These are phyloP conservation scores for Bidens hawaiensis DNA, from an alignment of 140 eudicot species.

Conservation along the genomic window DNA sequence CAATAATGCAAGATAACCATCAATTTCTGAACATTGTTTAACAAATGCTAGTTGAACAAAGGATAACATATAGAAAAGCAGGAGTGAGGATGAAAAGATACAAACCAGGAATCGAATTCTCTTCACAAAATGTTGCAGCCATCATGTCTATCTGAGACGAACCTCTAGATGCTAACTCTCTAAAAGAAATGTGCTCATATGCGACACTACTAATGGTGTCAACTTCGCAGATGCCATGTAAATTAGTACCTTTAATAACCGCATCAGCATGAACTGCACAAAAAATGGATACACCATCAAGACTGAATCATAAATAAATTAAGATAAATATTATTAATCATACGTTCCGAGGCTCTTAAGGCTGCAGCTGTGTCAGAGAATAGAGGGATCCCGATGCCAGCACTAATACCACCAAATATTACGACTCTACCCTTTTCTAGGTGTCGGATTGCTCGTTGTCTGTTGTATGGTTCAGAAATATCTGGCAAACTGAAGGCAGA, in stretches of 20 bases:
- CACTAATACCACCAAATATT: conserved; percentile 93
- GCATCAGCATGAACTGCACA: conserved; percentile 84
- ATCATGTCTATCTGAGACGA: conserved; percentile 67
- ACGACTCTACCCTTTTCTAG: conserved; percentile 94
- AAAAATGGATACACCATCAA: conserved; percentile 1
- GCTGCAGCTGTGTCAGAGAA: conserved; percentile 95
- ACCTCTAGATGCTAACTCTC: conserved; percentile 78
- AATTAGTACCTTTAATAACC: conserved; percentile 72
- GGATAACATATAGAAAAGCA: neutral
- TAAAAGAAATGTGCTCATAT: conserved; percentile 76
- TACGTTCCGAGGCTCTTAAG: conserved; percentile 67
- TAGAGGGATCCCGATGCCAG: conserved; percentile 85
- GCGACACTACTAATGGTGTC: conserved; percentile 44
- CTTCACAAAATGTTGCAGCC: conserved; percentile 85
- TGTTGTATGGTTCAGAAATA: conserved; percentile 73
- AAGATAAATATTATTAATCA: neutral
- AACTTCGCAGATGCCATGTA: conserved; percentile 50
- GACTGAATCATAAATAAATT: neutral
- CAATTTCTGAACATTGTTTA: no score
- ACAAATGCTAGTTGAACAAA: neutral
- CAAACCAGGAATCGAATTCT: conserved; percentile 78
- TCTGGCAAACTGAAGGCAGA: conserved; percentile 79
- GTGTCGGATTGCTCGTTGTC: conserved; percentile 81
- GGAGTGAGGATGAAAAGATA: neutral
- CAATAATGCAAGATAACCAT: neutral